Percentiles rank a stretch among this genome's conserved stretches.
Evolutionary conservation across 1,284 basidiomycete species (phyloP).

Genomic region (Cryptococcus sp.): DNA sequence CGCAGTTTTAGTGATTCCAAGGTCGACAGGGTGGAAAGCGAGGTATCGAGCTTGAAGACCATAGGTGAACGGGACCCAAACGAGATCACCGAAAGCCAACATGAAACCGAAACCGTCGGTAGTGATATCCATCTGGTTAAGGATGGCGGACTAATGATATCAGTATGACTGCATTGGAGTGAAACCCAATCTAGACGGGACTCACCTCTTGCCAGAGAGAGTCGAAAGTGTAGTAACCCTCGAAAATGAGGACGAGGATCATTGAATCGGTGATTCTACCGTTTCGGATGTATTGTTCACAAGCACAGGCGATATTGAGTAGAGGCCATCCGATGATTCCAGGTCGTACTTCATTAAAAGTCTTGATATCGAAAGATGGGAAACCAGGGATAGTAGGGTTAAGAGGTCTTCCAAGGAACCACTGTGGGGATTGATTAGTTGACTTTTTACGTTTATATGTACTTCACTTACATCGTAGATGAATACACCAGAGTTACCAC

Average conservation of each 20-base stretch:
- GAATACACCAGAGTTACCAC: constrained; percentile 82
- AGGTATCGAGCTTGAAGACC: constrained; percentile 91
- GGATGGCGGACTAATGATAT: constrained; percentile 58
- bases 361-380: constrained; percentile 84
- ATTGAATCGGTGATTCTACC: constrained; percentile 84
- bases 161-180: not conserved
- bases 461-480: constrained; percentile 76
- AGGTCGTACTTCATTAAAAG: constrained; percentile 92
- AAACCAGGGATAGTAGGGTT: constrained; percentile 64
- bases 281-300: constrained; percentile 74
- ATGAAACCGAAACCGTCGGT: constrained; percentile 99
- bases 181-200: not conserved
- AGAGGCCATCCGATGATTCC: constrained; percentile 94
- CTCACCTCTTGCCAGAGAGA: constrained; percentile 80
- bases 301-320: constrained; percentile 84
- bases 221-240: constrained; percentile 82
- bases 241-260: constrained; percentile 82
- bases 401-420: constrained; percentile 92
- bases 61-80: constrained; percentile 95
- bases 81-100: constrained; percentile 88
- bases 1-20: constrained; percentile 62
- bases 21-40: constrained; percentile 76
- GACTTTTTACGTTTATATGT: not conserved
- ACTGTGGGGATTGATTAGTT: constrained; percentile 54
- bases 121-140: constrained; percentile 97